A percentile compares a stretch with the other conserved stretches of the same genome.
These are phyloP conservation scores for Solanum virginianum DNA, from an alignment of 257 asterid species.

Conservation along the genomic window DNA sequence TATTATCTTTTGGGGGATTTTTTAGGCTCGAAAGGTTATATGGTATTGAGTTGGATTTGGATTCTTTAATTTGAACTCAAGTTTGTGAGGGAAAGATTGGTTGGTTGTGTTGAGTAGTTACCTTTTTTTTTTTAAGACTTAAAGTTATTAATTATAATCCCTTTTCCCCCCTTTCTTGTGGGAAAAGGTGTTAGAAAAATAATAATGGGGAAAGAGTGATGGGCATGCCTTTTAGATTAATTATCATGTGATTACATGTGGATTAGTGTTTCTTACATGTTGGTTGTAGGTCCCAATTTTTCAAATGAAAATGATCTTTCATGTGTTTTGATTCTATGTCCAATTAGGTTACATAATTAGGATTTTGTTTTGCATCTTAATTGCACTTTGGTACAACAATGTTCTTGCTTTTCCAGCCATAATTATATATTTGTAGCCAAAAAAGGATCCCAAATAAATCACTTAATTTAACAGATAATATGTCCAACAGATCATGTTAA, in stretches of 20 bases:
- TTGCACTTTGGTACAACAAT: constrained; percentile 5
- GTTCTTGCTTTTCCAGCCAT: constrained; percentile 6
- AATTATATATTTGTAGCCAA: not conserved
- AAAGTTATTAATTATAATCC: not conserved
- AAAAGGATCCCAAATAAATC: not conserved
- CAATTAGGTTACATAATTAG: constrained; percentile 3
- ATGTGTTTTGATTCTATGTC: constrained; percentile 41
- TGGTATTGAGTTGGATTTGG: constrained; percentile 9
- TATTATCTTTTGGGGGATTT: not conserved
- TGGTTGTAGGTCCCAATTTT: constrained; percentile 26
- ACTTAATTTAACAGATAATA: not conserved
- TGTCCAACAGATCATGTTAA: constrained; percentile 5
- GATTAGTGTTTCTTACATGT: constrained; percentile 16
- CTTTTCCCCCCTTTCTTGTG: not conserved
- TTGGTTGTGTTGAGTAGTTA: not conserved
- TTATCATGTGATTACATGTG: constrained; percentile 65
- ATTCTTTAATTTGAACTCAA: constrained; percentile 57
- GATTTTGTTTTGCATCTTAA: constrained; percentile 11
- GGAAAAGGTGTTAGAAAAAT: not conserved
- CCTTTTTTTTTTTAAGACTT: not conserved
- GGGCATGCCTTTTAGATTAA: constrained; percentile 14
- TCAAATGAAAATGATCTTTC: constrained; percentile 7
- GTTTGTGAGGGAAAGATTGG: constrained; percentile 40
- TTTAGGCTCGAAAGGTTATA: constrained; percentile 6
- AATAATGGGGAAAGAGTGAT: constrained; percentile 14